Conservation (phyloP, 768 basidiomycete species). For the Amanita brunnescens region DNA sequence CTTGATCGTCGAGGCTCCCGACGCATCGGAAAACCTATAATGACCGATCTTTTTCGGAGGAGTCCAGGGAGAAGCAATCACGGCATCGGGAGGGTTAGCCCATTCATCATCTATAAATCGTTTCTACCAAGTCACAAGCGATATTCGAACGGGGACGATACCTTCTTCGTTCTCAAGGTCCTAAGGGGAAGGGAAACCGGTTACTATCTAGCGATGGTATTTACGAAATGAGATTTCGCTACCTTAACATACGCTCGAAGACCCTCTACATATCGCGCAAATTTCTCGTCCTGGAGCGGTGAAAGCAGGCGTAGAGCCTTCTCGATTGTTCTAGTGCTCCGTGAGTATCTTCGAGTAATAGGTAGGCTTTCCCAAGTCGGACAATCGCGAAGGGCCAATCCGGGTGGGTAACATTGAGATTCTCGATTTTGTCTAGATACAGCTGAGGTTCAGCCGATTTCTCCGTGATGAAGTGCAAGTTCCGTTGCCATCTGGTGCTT, state of each 20-base stretch:
- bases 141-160: neutral
- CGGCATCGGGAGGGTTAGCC: neutral
- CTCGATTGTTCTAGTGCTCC: slow-evolving; percentile 1
- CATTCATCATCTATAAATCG: slow-evolving; percentile 1
- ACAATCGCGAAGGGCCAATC: neutral
- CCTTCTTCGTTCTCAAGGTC: neutral
- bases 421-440: slow-evolving; percentile 1
- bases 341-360: slow-evolving; percentile 1
- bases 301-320: neutral
- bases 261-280: neutral
- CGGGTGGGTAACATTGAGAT: neutral
- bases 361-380: slow-evolving; percentile 2
- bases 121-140: neutral
- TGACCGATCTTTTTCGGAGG: neutral
- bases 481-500: neutral
- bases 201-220: neutral
- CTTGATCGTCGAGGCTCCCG: neutral
- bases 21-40: neutral
- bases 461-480: neutral
- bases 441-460: slow-evolving; percentile 1
- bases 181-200: neutral
- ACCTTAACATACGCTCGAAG: slow-evolving; percentile 2
- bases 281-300: neutral
- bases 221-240: neutral
- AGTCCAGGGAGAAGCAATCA: neutral